phyloP scores from a whole-genome alignment of 768 basidiomycete genomes.

The Boletus subparvulus region DNA sequence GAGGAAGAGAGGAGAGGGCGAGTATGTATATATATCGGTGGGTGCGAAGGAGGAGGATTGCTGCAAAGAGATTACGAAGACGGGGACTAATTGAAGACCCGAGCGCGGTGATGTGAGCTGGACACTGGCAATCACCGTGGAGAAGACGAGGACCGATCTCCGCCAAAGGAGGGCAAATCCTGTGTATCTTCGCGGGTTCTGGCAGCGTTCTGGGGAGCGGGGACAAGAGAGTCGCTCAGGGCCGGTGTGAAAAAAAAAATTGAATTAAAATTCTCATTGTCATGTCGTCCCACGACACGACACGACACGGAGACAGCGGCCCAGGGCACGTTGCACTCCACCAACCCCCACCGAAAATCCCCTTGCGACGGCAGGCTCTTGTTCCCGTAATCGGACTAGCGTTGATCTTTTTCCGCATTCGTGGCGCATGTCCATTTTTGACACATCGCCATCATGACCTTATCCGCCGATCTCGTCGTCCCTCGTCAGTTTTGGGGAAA shows the following conservation, averaged over 20 bases:
- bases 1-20: not conserved
- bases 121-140: slow-evolving; percentile 28
- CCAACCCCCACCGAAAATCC: not conserved
- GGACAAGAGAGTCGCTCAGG: no score
- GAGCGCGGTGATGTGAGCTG: slow-evolving; percentile 16
- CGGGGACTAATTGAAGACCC: slow-evolving; percentile 24
- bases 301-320: no score
- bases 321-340: not conserved
- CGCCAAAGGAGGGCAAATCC: slow-evolving; percentile 23
- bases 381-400: slow-evolving; percentile 22
- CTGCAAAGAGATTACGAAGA: slow-evolving; percentile 11
- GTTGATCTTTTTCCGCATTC: slow-evolving; percentile 34
- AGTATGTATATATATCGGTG: slow-evolving; percentile 14
- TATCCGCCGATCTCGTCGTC: slow-evolving; percentile 40
- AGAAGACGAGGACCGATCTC: slow-evolving; percentile 17
- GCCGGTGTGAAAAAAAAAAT: not conserved
- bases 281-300: no score
- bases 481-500: slow-evolving; percentile 20
- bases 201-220: not conserved
- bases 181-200: slow-evolving; percentile 17
- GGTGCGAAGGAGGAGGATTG: slow-evolving; percentile 1
- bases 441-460: slow-evolving; percentile 25
- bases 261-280: not conserved
- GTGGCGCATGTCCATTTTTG: not conserved
- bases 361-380: not conserved